These are phyloP conservation scores for Beauveria asiatica DNA, from an alignment of 2,329 filamentous ascomycete species.

Conservation along the genomic window DNA sequence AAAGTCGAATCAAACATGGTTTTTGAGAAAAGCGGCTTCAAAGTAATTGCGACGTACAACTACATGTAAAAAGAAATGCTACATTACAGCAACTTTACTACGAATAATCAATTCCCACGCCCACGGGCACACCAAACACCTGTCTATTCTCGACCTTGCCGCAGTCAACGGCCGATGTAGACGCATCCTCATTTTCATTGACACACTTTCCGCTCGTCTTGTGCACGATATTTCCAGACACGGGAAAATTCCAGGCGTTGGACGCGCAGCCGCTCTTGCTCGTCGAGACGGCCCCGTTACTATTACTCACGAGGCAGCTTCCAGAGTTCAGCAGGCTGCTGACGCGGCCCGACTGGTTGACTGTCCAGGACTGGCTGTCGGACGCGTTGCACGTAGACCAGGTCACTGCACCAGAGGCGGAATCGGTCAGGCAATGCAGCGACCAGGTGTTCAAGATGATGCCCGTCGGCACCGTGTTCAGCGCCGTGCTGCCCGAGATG, in stretches of 20 bases:
- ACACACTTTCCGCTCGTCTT: constrained; percentile 24
- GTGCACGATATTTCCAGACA: constrained; percentile 33
- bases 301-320: constrained; percentile 19
- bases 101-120: constrained; percentile 15
- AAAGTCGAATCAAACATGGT: too few species aligned
- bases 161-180: constrained; percentile 21
- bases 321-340: constrained; percentile 25
- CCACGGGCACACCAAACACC: constrained; percentile 36
- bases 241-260: constrained; percentile 29
- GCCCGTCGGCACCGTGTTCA: constrained; percentile 29
- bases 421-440: constrained; percentile 25
- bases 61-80: too few species aligned
- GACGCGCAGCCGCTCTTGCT: background rate
- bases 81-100: background rate
- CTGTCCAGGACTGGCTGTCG: constrained; percentile 34
- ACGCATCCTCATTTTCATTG: constrained; percentile 22
- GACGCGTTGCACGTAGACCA: constrained; percentile 27
- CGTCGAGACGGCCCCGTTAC: constrained; percentile 8
- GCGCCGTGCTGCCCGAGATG: constrained; percentile 22
- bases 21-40: too few species aligned
- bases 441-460: constrained; percentile 39
- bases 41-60: too few species aligned
- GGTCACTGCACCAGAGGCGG: constrained; percentile 14
- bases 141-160: constrained; percentile 29
- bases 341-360: constrained; percentile 22